Conservation (phyloP, 2,329 filamentous ascomycete species). For the Sarocladium oryzae region DNA sequence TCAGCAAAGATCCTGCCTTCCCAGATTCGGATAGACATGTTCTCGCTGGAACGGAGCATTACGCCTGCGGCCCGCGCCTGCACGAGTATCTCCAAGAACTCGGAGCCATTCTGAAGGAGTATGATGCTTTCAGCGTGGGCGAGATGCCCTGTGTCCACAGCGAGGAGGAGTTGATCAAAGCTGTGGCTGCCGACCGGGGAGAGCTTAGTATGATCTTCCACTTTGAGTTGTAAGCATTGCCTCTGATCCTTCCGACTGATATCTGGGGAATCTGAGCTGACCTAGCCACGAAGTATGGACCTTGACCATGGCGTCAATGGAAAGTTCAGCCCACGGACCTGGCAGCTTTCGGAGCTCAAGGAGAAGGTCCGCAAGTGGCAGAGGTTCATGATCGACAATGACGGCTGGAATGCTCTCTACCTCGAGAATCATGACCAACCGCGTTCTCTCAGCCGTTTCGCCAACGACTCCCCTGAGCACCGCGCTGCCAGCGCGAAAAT, state of each 20-base stretch:
- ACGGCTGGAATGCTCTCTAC: constrained; percentile 60
- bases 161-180: constrained; percentile 34
- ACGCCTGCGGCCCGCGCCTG: constrained; percentile 45
- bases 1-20: constrained; percentile 53
- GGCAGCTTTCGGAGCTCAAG: constrained; percentile 46
- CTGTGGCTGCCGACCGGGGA: constrained; percentile 47
- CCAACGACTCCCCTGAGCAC: constrained; percentile 41
- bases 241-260: no score
- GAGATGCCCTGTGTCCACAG: constrained; percentile 43
- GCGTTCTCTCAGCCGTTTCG: constrained; percentile 51
- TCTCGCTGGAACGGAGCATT: constrained; percentile 33
- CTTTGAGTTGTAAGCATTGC: constrained; percentile 50
- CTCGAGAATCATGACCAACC: constrained; percentile 62
- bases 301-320: constrained; percentile 39
- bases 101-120: constrained; percentile 35
- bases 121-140: constrained; percentile 45
- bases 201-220: constrained; percentile 70
- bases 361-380: constrained; percentile 51
- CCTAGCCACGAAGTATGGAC: constrained; percentile 31
- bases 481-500: constrained; percentile 50
- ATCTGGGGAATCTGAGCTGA: no score
- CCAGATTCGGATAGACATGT: constrained; percentile 38
- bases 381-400: constrained; percentile 49
- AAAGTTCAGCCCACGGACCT: constrained; percentile 36
- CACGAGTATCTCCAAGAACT: constrained; percentile 42